Evolutionary conservation across 2,329 filamentous ascomycete genomes (phyloP).

Genomic region (Mycosphaerella sp.): DNA sequence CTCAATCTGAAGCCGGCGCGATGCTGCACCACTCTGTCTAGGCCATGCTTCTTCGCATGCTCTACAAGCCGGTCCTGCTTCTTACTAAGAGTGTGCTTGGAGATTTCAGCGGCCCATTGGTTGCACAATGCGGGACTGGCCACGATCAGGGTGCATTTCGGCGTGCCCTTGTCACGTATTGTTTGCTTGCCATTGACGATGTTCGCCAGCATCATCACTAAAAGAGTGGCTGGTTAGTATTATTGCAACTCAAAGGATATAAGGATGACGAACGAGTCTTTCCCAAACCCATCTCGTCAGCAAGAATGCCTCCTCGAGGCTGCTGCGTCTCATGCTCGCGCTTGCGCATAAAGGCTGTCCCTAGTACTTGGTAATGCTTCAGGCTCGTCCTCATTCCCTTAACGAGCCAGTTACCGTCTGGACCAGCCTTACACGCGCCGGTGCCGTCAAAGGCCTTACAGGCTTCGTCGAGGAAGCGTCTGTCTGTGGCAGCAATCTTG

Average conservation of each 20-base stretch:
- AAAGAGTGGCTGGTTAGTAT: too few species aligned
- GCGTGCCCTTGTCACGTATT: slow-evolving; percentile 4
- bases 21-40: slow-evolving; percentile 18
- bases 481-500: slow-evolving; percentile 34
- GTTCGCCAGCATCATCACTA: slow-evolving; percentile 35
- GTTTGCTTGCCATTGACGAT: slow-evolving; percentile 37
- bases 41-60: slow-evolving; percentile 18
- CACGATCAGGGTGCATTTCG: slow-evolving; percentile 40
- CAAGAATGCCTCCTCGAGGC: slow-evolving; percentile 68
- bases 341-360: slow-evolving; percentile 49
- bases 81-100: slow-evolving; percentile 18
- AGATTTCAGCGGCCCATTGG: slow-evolving; percentile 37
- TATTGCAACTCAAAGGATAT: too few species aligned
- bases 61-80: slow-evolving; percentile 8
- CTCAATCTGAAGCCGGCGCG: slow-evolving; percentile 15
- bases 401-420: slow-evolving; percentile 39
- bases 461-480: slow-evolving; percentile 34
- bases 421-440: slow-evolving; percentile 28
- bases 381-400: slow-evolving; percentile 45
- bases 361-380: slow-evolving; percentile 48
- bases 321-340: slow-evolving; percentile 39
- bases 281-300: slow-evolving; percentile 98
- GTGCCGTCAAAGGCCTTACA: slow-evolving; percentile 39
- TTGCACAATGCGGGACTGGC: slow-evolving; percentile 35
- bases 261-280: slow-evolving; percentile 55